phyloP scores from a whole-genome alignment of 2,329 filamentous ascomycete species.

The Botryotinia convoluta region DNA sequence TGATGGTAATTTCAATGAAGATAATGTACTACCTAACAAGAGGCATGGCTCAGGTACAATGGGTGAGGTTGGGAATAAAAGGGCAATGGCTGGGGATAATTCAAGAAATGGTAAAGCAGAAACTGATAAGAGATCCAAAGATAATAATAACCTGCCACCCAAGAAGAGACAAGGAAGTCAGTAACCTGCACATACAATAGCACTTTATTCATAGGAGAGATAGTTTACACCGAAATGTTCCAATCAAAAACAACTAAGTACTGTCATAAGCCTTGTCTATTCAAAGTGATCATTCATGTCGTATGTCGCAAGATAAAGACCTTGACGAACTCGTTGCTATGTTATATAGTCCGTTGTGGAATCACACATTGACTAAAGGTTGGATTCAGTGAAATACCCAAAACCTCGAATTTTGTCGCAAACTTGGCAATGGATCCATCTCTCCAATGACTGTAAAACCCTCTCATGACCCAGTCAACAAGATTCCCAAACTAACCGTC shows the following conservation, averaged over 20 bases:
- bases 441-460: rapidly evolving
- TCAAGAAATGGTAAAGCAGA: background rate
- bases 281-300: background rate
- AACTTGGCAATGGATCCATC: too few relatives aligned
- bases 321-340: too few relatives aligned
- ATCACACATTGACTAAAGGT: too few relatives aligned
- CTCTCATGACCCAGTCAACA: background rate
- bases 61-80: background rate
- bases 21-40: background rate
- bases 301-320: background rate
- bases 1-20: background rate
- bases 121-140: background rate
- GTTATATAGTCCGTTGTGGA: too few relatives aligned
- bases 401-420: too few relatives aligned
- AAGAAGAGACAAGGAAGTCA: background rate
- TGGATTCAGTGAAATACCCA: too few relatives aligned
- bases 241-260: background rate
- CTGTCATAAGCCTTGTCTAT: background rate
- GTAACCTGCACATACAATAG: background rate
- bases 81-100: background rate
- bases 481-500: background rate
- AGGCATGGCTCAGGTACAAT: background rate
- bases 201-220: background rate
- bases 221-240: background rate
- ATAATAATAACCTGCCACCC: background rate